Evolutionary conservation across 2,329 filamentous ascomycete genomes (phyloP).

Genomic region (Alternaria tenuissima): DNA sequence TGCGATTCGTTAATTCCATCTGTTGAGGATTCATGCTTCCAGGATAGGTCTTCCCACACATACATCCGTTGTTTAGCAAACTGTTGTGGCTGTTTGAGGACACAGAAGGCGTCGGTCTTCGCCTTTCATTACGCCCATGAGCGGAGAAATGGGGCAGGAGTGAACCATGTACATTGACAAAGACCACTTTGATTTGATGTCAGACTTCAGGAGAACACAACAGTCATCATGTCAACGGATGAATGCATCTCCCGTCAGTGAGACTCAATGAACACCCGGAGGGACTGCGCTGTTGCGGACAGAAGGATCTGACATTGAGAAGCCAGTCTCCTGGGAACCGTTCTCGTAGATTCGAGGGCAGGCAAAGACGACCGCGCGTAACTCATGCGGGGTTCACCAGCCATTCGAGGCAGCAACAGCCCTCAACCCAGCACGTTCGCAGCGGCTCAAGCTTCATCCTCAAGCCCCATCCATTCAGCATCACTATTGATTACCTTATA

Average conservation of each 20-base stretch:
- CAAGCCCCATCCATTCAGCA: not conserved
- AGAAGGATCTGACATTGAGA: not conserved
- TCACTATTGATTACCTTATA: not conserved
- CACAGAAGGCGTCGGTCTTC: not conserved
- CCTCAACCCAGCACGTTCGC: not conserved
- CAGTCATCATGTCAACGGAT: not conserved
- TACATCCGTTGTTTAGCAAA: no score
- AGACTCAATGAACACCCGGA: not conserved
- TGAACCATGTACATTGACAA: not conserved
- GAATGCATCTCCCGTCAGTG: not conserved
- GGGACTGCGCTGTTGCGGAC: not conserved
- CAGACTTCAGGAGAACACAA: not conserved
- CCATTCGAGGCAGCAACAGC: not conserved
- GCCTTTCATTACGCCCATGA: not conserved
- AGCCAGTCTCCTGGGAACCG: not conserved
- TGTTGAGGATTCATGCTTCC: not conserved
- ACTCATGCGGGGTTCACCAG: not conserved
- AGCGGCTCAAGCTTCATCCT: not conserved
- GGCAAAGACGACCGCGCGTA: not conserved
- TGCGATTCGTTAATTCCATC: not conserved
- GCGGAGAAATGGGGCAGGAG: not conserved
- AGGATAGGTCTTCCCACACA: not conserved
- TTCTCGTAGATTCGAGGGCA: not conserved
- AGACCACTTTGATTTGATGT: not conserved
- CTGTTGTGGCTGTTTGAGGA: not conserved